A percentile compares a stretch with the other conserved stretches of the same genome.
These are phyloP conservation scores for Gryganskiella cystojenkinii DNA, from an alignment of 192 early-diverging fungal species.

Conservation along the genomic window DNA sequence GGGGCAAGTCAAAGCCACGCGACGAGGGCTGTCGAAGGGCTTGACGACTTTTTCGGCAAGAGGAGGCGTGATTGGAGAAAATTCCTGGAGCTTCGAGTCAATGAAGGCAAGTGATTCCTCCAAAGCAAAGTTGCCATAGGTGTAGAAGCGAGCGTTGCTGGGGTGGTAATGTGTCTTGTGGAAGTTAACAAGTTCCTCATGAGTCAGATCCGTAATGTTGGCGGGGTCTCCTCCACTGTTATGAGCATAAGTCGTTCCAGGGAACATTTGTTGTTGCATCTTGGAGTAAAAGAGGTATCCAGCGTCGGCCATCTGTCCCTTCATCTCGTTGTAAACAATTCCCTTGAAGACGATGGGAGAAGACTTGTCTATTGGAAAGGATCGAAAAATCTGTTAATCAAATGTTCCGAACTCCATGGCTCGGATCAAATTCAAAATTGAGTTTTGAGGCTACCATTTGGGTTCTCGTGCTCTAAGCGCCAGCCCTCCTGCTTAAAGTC, in stretches of 20 bases:
- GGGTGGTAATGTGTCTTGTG: slow-evolving; percentile 92
- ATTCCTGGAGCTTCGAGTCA: slow-evolving; percentile 67
- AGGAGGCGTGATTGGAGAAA: slow-evolving; percentile 59
- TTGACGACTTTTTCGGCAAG: slow-evolving; percentile 64
- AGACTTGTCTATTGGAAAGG: slow-evolving; percentile 56
- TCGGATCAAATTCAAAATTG: background rate
- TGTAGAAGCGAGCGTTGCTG: slow-evolving; percentile 91
- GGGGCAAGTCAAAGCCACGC: slow-evolving; percentile 65
- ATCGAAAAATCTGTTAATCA: background rate
- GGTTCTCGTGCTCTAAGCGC: slow-evolving; percentile 86
- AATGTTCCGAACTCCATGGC: background rate
- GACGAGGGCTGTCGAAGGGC: slow-evolving; percentile 60
- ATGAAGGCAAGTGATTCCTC: slow-evolving; percentile 79
- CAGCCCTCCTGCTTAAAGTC: slow-evolving; percentile 97
- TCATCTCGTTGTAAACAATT: slow-evolving; percentile 99
- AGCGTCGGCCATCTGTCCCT: slow-evolving; percentile 85
- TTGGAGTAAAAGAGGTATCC: slow-evolving; percentile 81
- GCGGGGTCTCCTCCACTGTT: slow-evolving; percentile 93
- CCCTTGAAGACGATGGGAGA: slow-evolving; percentile 90
- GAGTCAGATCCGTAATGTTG: slow-evolving; percentile 87
- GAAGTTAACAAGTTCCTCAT: slow-evolving; percentile 84
- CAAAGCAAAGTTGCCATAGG: slow-evolving; percentile 88
- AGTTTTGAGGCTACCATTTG: slow-evolving; percentile 57
- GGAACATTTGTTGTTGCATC: slow-evolving; percentile 85
- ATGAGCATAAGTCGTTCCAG: slow-evolving; percentile 82